Evolutionary conservation across 2,329 filamentous ascomycete species (phyloP), one percentile per base, ranked within the genome.

Genomic region (Pseudogymnoascus sp.): DNA sequence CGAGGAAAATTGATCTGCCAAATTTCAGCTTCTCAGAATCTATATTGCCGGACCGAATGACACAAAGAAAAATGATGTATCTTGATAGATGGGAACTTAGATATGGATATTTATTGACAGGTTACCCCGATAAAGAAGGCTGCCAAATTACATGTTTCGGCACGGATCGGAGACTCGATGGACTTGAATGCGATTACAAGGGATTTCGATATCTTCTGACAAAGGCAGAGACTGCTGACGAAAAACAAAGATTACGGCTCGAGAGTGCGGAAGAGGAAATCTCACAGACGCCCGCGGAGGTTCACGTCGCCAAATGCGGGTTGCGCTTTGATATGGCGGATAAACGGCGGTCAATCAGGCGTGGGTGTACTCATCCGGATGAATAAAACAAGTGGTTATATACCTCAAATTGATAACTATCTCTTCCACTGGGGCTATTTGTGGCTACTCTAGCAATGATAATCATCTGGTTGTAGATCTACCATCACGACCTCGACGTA

Each of bases 401-500:
- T 12, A n/a, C 8, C 33, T 55, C 14, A 55, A 55, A 33, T 33
- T 33, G 6, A 33, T 29, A 33, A 14, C 49, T 33, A 55, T 33
- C 26, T 33, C n/a, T 19, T 55, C 49, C 19, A 1, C 1, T 19
- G 10, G n/a, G 12, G n/a, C 29, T 6, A 55, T 33, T 33, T 33
- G n/a, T 12, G 8, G 21, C 19, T 55, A 21, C 10, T 16, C 7
- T 33, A 55, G 38, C 38, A 61, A 31, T 41, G 49, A 61, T 41
- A 52, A 52, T 23, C 21, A 49, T 49, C 41, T 37, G 38, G 67
- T 35, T 68, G 69, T 3, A 63, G 59, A 67, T 72, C 69, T 26
- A 64, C 68, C 62, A 70, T 38, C 11, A 59, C 38, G 10, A 72
- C 71, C 58, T 67, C 64, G 33, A 69, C 66, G 31, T 69, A 63